Conservation (phyloP, 805 yeast species). For the Metschnikowia chrysomelidarum region DNA sequence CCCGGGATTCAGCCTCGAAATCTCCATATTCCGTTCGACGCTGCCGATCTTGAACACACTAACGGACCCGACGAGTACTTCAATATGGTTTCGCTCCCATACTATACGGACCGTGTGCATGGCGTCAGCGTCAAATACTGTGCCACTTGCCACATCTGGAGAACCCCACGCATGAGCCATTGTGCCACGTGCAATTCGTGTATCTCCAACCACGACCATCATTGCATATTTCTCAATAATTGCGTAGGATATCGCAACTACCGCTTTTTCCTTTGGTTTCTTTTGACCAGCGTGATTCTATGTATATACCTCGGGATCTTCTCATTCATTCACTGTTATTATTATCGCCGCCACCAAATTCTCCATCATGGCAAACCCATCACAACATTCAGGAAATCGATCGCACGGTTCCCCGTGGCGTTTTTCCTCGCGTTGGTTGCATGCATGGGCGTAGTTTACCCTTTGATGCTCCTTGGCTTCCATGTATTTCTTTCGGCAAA, state of each 20-base stretch:
- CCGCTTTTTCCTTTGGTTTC: slow-evolving; percentile 34
- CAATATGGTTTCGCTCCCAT: slow-evolving; percentile 24
- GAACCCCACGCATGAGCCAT: slow-evolving; percentile 68
- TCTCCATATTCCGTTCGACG: slow-evolving; percentile 47
- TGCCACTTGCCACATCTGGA: slow-evolving; percentile 54
- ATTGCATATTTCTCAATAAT: slow-evolving; percentile 59
- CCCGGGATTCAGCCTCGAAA: slow-evolving; percentile 73
- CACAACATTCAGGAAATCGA: slow-evolving; percentile 6
- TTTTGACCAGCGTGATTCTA: slow-evolving; percentile 21
- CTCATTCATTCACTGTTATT: slow-evolving; percentile 18
- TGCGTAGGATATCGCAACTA: slow-evolving; percentile 43
- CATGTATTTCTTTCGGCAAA: slow-evolving; percentile 56
- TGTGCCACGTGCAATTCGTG: slow-evolving; percentile 71
- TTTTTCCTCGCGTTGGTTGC: slow-evolving; percentile 54
- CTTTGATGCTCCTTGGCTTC: slow-evolving; percentile 48
- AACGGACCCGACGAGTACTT: slow-evolving; percentile 51
- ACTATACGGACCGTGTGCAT: slow-evolving; percentile 17
- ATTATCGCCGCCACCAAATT: slow-evolving; percentile 10
- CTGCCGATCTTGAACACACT: slow-evolving; percentile 4
- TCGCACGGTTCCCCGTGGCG: slow-evolving; percentile 31
- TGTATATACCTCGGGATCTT: slow-evolving; percentile 18
- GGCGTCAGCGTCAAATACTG: slow-evolving; percentile 57
- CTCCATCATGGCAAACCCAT: neutral
- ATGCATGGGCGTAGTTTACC: slow-evolving; percentile 49
- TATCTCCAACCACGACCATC: slow-evolving; percentile 66